Base-by-base conservation (phyloP, 2,329 filamentous ascomycete species). In the Aspergillus sp. region DNA sequence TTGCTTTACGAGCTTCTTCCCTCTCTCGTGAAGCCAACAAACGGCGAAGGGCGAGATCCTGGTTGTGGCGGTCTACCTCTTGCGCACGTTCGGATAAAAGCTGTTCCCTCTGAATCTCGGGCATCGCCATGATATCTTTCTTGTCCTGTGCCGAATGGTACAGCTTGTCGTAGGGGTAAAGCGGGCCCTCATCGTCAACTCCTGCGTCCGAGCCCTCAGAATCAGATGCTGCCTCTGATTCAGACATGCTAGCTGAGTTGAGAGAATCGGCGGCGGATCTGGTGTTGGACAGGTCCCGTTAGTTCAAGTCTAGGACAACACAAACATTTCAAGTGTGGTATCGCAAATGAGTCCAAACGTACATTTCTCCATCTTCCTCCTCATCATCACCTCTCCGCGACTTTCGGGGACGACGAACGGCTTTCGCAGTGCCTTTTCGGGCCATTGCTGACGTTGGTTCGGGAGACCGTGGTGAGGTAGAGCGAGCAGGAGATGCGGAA, bases 101-200 rank as follows among this genome's bases (percentile, higher is more conserved):
- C 71, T 91, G 87, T 75, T 99, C 95, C 62, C 93, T 89, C 70
- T 96, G 88, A 52, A 98, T 88, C 77, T 98, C 93, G 31, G 92
- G 88, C 84, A 97, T 87, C 56, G 82, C 84, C 83, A 95, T 87
- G 61, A 99, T 95, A 52, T 89, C 82, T 7, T 83, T 83, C 74
- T 90, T 93, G 70, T 95, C 90, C 40, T 85, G 82, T 45, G 86
- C 81, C 64, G 86, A 90, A 66, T 85, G 84, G 73, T 91, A 95
- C 68, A 95, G 87, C 66, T 93, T 93, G 64, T 99, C 95, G 62
- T 96, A 84, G 0, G 93, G 92, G 70, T 96, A 87, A 68, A 73
- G 89, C 80, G 69, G 88, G 5, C 76, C 74, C 52, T 78, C 75
- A 41, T 77, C 76, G 23, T 69, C 77, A 55, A 76, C 76, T 25